A percentile compares a stretch with the other conserved stretches of the same genome.
These are phyloP conservation scores for Trypanosoma cruzi DNA, from an alignment of 208 protist genomes.

Conservation along the genomic window DNA sequence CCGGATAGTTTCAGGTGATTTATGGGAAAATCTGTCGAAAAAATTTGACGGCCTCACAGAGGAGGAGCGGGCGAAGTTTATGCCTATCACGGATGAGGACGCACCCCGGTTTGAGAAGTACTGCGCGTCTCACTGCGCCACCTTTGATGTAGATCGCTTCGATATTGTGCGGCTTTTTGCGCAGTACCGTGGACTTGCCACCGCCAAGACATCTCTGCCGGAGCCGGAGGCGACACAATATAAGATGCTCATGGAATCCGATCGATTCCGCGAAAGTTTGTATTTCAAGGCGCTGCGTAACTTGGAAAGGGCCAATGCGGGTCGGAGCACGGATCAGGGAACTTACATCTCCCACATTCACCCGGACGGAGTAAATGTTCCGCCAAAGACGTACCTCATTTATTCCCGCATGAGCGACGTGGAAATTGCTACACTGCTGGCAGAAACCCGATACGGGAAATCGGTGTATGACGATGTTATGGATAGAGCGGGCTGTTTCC, in stretches of 20 bases:
- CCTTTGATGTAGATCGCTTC: conserved; percentile 44
- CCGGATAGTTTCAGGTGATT: conserved; percentile 24
- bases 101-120: conserved; percentile 64
- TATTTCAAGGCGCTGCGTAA: conserved; percentile 60
- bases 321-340: conserved; percentile 72
- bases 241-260: conserved; percentile 45
- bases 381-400: conserved; percentile 55
- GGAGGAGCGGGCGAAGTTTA: conserved; percentile 45
- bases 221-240: conserved; percentile 39
- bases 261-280: conserved; percentile 58
- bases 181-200: conserved; percentile 51
- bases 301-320: conserved; percentile 36
- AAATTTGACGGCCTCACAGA: conserved; percentile 41
- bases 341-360: conserved; percentile 35
- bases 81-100: conserved; percentile 67
- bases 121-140: conserved; percentile 58
- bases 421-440: conserved; percentile 55
- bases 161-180: conserved; percentile 73
- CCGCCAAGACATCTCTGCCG: conserved; percentile 16
- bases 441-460: conserved; percentile 48
- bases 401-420: conserved; percentile 49
- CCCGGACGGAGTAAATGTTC: conserved; percentile 5
- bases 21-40: conserved; percentile 26
- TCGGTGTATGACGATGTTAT: conserved; percentile 87
- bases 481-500: conserved; percentile 48